Conservation (phyloP, 208 protist genomes). For the Wallacemonas collosoma region DNA sequence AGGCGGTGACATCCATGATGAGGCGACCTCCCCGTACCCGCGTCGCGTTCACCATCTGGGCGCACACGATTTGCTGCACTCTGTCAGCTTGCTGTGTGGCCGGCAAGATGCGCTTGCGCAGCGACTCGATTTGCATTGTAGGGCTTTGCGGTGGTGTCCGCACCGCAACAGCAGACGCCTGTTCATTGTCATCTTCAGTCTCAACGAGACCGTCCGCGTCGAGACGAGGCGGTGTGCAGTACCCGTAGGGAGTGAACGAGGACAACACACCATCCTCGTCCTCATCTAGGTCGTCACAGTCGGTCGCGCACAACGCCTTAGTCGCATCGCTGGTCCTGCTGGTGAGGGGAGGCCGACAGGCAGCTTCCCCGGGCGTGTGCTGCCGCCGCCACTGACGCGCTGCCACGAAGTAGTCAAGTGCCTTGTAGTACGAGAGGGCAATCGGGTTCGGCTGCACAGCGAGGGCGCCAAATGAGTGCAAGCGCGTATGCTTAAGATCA, state of each 20-base stretch:
- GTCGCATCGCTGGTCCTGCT: not conserved
- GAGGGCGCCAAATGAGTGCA: constrained; percentile 66
- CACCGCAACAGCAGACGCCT: constrained; percentile 1
- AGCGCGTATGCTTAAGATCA: constrained; percentile 48
- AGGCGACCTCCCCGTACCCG: constrained; percentile 36
- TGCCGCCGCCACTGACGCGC: constrained; percentile 32
- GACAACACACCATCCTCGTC: not conserved
- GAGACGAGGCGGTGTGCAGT: not conserved
- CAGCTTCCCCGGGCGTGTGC: constrained; percentile 1
- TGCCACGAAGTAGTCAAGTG: constrained; percentile 44
- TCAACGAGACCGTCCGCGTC: not conserved
- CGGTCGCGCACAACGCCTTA: not conserved
- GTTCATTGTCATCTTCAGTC: constrained; percentile 5
- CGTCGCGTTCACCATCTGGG: constrained; percentile 24
- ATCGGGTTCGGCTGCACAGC: constrained; percentile 54
- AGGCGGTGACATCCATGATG: constrained; percentile 67
- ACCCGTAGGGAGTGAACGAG: constrained; percentile 16
- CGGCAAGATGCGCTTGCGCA: constrained; percentile 49
- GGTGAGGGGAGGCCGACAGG: too few species aligned
- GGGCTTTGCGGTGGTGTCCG: constrained; percentile 12
- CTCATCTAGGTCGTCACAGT: not conserved
- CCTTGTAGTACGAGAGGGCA: constrained; percentile 86
- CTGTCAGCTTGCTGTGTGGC: constrained; percentile 34
- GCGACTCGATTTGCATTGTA: constrained; percentile 45
- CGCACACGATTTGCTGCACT: constrained; percentile 40